Percentiles rank a stretch among this genome's conserved stretches.
phyloP scores from a whole-genome alignment of 768 basidiomycete genomes.

The Leccinum olivaceopallidum region DNA sequence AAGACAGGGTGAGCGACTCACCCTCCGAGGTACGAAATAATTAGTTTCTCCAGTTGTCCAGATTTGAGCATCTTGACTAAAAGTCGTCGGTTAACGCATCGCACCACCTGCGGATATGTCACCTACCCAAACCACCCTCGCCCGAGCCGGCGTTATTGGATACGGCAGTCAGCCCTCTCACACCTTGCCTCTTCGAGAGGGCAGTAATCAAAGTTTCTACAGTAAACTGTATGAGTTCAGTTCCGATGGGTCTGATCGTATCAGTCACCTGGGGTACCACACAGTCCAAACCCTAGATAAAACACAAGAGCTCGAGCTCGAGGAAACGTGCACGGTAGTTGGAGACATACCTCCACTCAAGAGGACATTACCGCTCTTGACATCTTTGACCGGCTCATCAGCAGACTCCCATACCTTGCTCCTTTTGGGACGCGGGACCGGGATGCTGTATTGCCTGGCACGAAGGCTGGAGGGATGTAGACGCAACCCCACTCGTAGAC shows the following conservation, averaged over 20 bases:
- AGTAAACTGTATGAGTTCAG: constrained; percentile 2
- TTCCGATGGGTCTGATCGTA: not conserved
- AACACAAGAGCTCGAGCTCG: not conserved
- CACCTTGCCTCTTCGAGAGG: constrained; percentile 66
- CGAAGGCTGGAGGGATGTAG: constrained; percentile 4
- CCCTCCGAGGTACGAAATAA: constrained; percentile 89
- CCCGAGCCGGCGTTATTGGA: constrained; percentile 83
- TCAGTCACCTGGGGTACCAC: constrained; percentile 74
- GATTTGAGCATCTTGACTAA: constrained; percentile 70
- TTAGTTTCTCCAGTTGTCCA: constrained; percentile 75
- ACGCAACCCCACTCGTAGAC: constrained; percentile 8
- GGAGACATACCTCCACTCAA: constrained; percentile 71
- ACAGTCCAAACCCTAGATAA: constrained; percentile 77
- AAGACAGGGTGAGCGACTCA: constrained; percentile 29
- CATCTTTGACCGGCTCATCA: constrained; percentile 79
- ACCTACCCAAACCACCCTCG: constrained; percentile 65
- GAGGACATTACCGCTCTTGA: constrained; percentile 75
- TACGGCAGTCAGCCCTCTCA: constrained; percentile 71
- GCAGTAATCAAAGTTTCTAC: constrained; percentile 80
- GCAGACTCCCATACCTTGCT: constrained; percentile 73
- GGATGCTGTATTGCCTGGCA: constrained; percentile 7
- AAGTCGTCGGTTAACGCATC: not conserved
- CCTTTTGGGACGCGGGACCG: constrained; percentile 21
- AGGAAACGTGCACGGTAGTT: constrained; percentile 23
- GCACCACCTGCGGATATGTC: not conserved